Conservation (phyloP, 1,284 basidiomycete genomes). For the Ustilago trichophora region DNA sequence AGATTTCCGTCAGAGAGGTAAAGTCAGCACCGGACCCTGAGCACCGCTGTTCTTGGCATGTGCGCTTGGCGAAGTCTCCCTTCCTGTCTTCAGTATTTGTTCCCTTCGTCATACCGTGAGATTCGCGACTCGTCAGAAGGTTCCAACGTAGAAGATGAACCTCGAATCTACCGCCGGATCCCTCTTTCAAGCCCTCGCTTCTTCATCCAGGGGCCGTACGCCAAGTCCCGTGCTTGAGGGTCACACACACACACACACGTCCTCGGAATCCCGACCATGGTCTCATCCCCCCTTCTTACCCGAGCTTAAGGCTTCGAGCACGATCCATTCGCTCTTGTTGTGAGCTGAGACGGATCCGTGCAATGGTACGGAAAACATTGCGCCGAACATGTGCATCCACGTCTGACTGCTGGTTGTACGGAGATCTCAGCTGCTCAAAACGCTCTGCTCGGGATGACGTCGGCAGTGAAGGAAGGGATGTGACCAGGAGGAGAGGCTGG, state of each 20-base stretch:
- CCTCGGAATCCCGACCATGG: constrained; percentile 3
- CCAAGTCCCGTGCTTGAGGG: constrained; percentile 19
- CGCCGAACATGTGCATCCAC: background rate
- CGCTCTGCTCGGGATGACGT: too few species aligned
- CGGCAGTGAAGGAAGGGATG: too few species aligned
- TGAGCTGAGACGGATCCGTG: too few species aligned
- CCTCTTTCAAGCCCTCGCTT: background rate
- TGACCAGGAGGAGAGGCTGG: too few species aligned
- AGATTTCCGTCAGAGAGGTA: too few species aligned
- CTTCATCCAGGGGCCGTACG: constrained; percentile 4
- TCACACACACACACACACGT: background rate
- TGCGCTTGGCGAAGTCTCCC: background rate
- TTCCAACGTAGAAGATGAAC: constrained; percentile 6
- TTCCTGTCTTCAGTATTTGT: background rate
- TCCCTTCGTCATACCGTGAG: background rate
- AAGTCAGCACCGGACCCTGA: background rate
- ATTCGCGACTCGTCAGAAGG: constrained; percentile 1
- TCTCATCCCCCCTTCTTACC: background rate
- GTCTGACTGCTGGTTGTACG: too few species aligned
- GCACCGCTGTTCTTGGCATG: constrained; percentile 7
- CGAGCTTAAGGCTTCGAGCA: too few species aligned
- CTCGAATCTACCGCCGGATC: constrained; percentile 7
- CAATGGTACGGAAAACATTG: too few species aligned
- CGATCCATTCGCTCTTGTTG: too few species aligned
- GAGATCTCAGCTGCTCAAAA: background rate